A percentile compares a stretch with the other conserved stretches of the same genome.
Evolutionary conservation across 108 stramenopile genomes (phyloP).

Genomic region (Skeletonema tropicum): DNA sequence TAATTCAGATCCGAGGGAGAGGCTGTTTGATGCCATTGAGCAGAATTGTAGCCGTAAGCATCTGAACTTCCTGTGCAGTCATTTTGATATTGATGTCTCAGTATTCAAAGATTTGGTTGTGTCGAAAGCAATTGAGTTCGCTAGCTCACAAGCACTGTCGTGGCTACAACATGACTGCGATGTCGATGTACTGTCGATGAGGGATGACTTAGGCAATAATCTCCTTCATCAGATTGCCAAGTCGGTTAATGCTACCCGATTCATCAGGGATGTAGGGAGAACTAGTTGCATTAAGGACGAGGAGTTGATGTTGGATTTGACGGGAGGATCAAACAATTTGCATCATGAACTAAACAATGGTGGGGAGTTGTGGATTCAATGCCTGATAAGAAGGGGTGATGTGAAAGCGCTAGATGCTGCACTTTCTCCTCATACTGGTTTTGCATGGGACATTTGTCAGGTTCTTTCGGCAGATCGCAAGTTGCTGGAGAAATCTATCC

Average conservation of each 20-base stretch:
- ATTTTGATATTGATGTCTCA: slow-evolving; percentile 2
- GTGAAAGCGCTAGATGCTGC: slow-evolving; percentile 14
- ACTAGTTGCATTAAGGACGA: no score
- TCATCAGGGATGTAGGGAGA: background rate
- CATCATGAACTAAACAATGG: background rate
- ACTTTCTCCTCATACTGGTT: background rate
- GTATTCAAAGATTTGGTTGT: slow-evolving; percentile 3
- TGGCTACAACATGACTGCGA: slow-evolving; percentile 12
- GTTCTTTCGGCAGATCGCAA: no score
- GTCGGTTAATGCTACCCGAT: slow-evolving; percentile 2
- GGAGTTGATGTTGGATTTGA: background rate
- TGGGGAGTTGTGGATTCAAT: slow-evolving; percentile 13
- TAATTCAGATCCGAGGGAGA: slow-evolving; percentile 11
- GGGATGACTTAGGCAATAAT: slow-evolving; percentile 1
- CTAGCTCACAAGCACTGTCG: slow-evolving; percentile 3
- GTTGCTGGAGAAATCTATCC: background rate
- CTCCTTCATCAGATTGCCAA: slow-evolving; percentile 16
- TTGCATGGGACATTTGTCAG: background rate
- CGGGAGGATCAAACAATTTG: no score
- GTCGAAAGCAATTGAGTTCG: slow-evolving; percentile 7
- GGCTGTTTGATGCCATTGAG: slow-evolving; percentile 16
- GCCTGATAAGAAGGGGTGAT: slow-evolving; percentile 5
- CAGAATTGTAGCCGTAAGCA: slow-evolving; percentile 10
- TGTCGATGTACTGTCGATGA: background rate
- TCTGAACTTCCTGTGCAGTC: background rate